Conservation (phyloP, 345 rosid genomes). For the Citrus medica region DNA sequence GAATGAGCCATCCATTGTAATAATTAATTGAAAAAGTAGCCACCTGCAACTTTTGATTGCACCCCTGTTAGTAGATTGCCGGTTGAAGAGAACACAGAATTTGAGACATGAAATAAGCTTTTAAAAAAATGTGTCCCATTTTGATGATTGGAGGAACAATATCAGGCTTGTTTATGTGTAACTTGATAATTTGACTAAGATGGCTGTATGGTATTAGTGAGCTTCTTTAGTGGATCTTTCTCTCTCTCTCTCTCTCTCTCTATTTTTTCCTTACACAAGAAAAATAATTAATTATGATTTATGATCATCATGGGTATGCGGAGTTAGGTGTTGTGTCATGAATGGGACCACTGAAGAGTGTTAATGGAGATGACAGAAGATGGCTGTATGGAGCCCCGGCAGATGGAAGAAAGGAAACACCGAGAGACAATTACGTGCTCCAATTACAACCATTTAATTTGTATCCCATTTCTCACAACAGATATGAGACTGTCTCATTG, state of each 20-base stretch:
- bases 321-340: constrained; percentile 25
- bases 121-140: neutral
- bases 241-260: neutral
- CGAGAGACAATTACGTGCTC: constrained; percentile 43
- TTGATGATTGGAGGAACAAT: constrained; percentile 9
- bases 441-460: constrained; percentile 52
- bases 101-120: neutral
- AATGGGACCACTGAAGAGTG: constrained; percentile 40
- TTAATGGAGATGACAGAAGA: constrained; percentile 18
- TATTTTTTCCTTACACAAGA: no score
- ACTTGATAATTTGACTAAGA: neutral
- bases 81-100: neutral
- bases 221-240: neutral
- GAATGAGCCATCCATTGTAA: neutral
- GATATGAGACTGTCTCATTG: constrained; percentile 41
- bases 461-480: constrained; percentile 47
- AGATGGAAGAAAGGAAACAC: constrained; percentile 54
- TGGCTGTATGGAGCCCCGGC: constrained; percentile 35
- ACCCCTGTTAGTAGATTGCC: neutral
- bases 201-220: constrained; percentile 2
- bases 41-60: constrained; percentile 1
- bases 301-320: constrained; percentile 23
- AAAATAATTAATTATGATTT: neutral
- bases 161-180: constrained; percentile 8
- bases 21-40: neutral